Conservation (phyloP, 257 asterid species). For the Penstemon barbatus region DNA sequence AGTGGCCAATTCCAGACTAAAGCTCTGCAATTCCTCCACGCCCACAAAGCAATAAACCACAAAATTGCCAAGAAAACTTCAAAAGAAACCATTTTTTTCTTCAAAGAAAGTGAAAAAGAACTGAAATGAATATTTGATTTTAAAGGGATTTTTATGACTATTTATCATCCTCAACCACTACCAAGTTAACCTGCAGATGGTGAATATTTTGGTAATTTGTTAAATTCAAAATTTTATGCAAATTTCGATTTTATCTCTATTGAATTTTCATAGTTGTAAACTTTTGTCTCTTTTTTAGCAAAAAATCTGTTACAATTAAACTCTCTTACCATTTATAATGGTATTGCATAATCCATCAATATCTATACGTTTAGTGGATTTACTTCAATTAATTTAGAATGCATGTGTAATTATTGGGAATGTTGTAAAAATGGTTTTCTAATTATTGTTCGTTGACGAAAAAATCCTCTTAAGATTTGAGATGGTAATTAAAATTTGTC, state of each 20-base stretch:
- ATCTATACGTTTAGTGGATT: no score
- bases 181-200: neutral
- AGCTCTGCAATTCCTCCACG: slow-evolving; percentile 15
- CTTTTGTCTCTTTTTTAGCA: neutral
- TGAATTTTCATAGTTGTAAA: neutral
- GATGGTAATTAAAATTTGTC: no score
- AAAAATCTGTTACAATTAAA: neutral
- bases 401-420: no score
- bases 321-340: no score
- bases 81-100: slow-evolving; percentile 20
- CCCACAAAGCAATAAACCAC: slow-evolving; percentile 29
- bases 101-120: neutral
- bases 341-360: no score
- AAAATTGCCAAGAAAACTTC: slow-evolving; percentile 32
- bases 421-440: no score
- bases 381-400: no score
- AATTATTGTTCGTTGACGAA: no score
- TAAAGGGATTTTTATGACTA: no score
- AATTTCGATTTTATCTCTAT: neutral
- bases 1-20: slow-evolving; percentile 45
- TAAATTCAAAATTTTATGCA: slow-evolving; percentile 25
- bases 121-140: no score
- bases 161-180: slow-evolving; percentile 2
- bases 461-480: no score
- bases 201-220: no score